These are phyloP conservation scores for Fagus sylvatica DNA, from an alignment of 306 rosid genomes.

Conservation along the genomic window DNA sequence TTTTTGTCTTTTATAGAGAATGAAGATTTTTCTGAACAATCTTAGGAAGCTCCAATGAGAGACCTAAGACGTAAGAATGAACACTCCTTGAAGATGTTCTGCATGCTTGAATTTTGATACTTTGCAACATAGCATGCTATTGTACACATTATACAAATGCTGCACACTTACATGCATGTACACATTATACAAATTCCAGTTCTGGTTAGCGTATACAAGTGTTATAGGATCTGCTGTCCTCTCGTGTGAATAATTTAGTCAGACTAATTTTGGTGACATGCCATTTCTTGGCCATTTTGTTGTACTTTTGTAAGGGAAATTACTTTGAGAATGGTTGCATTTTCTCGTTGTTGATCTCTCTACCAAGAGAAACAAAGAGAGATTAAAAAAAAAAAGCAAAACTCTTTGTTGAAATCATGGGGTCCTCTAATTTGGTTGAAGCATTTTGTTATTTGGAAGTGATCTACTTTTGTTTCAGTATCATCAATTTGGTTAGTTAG, in stretches of 20 bases:
- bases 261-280: not conserved
- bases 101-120: too few relatives aligned
- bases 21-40: not conserved
- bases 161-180: not conserved
- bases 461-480: too few relatives aligned
- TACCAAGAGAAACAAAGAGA: not conserved
- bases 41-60: not conserved
- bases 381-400: not conserved
- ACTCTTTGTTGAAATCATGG: not conserved
- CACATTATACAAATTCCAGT: not conserved
- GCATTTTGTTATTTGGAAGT: not conserved
- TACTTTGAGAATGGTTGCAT: not conserved
- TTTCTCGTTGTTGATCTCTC: not conserved
- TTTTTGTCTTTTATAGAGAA: conserved; percentile 6
- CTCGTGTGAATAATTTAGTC: not conserved
- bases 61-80: not conserved
- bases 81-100: not conserved
- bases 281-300: not conserved
- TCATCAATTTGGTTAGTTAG: not conserved
- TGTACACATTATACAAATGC: not conserved
- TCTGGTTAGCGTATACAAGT: too few relatives aligned
- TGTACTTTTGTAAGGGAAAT: not conserved
- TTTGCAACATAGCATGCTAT: not conserved
- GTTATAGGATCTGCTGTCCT: not conserved
- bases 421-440: not conserved